Base-by-base conservation (phyloP, 2,329 filamentous ascomycete genomes). In the Fusarium cyanostomum region DNA sequence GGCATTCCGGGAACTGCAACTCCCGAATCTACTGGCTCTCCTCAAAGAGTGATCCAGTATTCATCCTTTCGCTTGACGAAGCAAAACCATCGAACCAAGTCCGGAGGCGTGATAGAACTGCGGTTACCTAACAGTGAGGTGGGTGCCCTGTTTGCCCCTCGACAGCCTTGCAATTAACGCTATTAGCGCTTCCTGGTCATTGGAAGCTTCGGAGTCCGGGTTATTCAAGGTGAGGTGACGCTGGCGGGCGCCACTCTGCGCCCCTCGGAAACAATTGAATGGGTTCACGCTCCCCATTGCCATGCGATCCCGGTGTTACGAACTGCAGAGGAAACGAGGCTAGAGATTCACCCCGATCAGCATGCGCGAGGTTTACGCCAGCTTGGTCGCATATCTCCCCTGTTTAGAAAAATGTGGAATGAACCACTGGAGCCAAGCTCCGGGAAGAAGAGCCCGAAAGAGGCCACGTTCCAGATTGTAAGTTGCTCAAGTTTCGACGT, bases 241-340 rank as follows among this genome's bases (percentile, higher is more conserved):
- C 74, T 94, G 24, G 83, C 86, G 12, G 90, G 91, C 13, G 87
- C 90, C 7, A 84, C 81, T 7, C 72, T 94, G 4, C 78, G 79
- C 10, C 72, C 82, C 2, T 79, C 81, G 0, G 76, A 81, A 24
- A 73, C 68, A 1, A 71, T 78, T 7, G 78, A 84, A 62, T 87
- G 84, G 79, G 80, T 92, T 13, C 86, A 86, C 72, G 89, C 90
- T 13, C 86, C 90, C 2, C 83, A 84, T 37, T 91, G 88, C 33
- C 86, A 92, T 70, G 87, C 91, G 1, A 75, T 94, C 2, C 90
- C 89, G 1, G 85, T 89, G 1, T 80, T 94, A 30, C 78, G 85
- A 42, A 86, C 82, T 38, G 69, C 77, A 0, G 80, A 85, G 41
- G 74, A 81, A 9, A 80, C 81, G 0, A 74, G 71, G 1, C 72